Conservation (phyloP, 2,329 filamentous ascomycete genomes). For the Claviceps citrina region DNA sequence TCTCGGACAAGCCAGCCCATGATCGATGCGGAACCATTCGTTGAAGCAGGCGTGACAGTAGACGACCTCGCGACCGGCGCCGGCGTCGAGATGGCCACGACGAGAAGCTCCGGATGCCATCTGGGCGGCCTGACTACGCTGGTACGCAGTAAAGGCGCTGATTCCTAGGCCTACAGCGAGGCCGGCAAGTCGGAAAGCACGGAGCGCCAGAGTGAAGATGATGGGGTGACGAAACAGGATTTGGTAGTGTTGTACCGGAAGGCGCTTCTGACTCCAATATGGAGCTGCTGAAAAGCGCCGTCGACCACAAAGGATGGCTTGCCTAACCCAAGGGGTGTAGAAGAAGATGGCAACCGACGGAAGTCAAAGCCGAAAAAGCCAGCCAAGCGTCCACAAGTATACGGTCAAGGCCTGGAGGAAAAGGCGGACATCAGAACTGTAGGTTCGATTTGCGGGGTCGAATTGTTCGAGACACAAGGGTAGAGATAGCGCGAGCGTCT, state of each 20-base stretch:
- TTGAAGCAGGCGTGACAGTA: conserved; percentile 70
- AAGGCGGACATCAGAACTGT: not conserved
- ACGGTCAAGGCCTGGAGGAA: not conserved
- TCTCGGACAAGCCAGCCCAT: conserved; percentile 55
- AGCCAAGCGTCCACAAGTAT: not conserved
- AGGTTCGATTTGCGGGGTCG: not conserved
- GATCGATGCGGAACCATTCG: conserved; percentile 65
- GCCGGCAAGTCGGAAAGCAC: conserved; percentile 37
- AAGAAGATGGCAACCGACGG: not conserved
- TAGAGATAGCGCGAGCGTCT: no score
- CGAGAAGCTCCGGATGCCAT: conserved; percentile 20
- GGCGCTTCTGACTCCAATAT: no score
- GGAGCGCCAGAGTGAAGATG: conserved; percentile 35
- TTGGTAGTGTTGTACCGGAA: not conserved
- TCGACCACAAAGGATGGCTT: not conserved
- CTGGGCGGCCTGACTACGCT: conserved; percentile 27
- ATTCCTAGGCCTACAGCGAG: conserved; percentile 44
- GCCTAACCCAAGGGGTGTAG: not conserved
- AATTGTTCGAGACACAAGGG: no score
- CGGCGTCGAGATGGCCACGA: conserved; percentile 32
- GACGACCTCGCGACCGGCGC: conserved; percentile 50
- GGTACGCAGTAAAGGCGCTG: conserved; percentile 39
- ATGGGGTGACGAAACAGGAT: not conserved
- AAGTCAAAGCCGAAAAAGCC: not conserved
- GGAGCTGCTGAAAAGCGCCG: no score